Conservation (phyloP, 169 alveolate genomes). For the Plasmodium coatneyi region DNA sequence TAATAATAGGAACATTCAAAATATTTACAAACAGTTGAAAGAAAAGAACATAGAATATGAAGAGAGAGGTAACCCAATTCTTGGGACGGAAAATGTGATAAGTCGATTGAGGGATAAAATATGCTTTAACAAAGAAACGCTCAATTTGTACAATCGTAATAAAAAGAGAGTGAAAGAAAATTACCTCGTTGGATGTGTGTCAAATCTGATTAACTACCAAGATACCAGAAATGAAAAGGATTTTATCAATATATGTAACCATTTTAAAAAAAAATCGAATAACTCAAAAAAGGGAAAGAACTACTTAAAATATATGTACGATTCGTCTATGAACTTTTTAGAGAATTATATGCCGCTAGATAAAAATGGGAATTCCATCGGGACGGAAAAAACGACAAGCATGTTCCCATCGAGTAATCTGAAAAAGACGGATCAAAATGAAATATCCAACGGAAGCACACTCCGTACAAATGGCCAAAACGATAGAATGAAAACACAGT, state of each 20-base stretch:
- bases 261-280: slow-evolving; percentile 24
- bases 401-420: not conserved
- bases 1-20: slow-evolving; percentile 25
- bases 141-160: slow-evolving; percentile 25
- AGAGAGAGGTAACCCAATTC: slow-evolving; percentile 4
- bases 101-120: slow-evolving; percentile 25
- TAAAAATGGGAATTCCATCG: slow-evolving; percentile 7
- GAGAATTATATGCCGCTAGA: slow-evolving; percentile 54
- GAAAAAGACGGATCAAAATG: not conserved
- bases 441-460: not conserved
- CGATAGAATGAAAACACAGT: not conserved
- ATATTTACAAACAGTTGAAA: slow-evolving; percentile 36
- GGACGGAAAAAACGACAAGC: not conserved
- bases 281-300: slow-evolving; percentile 41
- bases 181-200: slow-evolving; percentile 65
- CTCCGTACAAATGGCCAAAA: not conserved
- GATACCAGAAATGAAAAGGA: slow-evolving; percentile 54
- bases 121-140: slow-evolving; percentile 23
- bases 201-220: slow-evolving; percentile 45
- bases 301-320: slow-evolving; percentile 34
- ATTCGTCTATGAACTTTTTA: slow-evolving; percentile 45
- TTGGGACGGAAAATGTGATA: not conserved
- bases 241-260: slow-evolving; percentile 56
- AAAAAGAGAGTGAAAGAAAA: slow-evolving; percentile 19
- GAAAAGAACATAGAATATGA: slow-evolving; percentile 11